A percentile compares a stretch with the other conserved stretches of the same genome.
Conservation (phyloP, 1,284 basidiomycete genomes). For the Ustilago xerochloae region DNA sequence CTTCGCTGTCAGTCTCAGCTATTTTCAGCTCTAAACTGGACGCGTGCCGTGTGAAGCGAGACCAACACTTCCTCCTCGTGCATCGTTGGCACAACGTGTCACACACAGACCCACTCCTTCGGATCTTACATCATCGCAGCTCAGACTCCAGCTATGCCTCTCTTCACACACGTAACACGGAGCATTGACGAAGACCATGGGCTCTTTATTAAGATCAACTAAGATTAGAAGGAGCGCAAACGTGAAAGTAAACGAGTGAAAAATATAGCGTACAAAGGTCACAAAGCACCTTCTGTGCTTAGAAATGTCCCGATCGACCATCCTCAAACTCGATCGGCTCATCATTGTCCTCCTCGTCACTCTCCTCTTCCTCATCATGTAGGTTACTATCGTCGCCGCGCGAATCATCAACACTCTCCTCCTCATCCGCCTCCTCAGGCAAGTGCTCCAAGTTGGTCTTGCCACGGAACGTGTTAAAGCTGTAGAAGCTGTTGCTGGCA, state of each 20-base stretch:
- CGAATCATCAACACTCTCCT: conserved; percentile 19
- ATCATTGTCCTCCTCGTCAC: conserved; percentile 24
- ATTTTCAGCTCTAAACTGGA: background rate
- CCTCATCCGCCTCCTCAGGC: conserved; percentile 41
- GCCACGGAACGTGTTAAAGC: conserved; percentile 42
- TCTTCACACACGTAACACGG: background rate
- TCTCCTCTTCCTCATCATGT: conserved; percentile 22
- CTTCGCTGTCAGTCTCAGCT: background rate
- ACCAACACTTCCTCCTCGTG: conserved; percentile 7
- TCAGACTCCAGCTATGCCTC: no score
- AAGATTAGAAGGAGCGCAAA: conserved; percentile 1
- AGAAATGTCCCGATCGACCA: conserved; percentile 13
- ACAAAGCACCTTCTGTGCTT: background rate
- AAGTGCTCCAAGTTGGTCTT: conserved; percentile 38
- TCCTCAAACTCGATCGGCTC: conserved; percentile 45
- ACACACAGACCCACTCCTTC: no score
- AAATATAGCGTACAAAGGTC: background rate
- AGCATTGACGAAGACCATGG: no score
- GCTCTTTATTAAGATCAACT: background rate
- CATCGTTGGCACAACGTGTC: no score
- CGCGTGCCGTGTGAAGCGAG: background rate
- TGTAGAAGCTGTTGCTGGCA: conserved; percentile 36
- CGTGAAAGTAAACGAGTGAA: background rate
- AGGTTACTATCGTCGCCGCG: conserved; percentile 2
- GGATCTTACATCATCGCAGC: background rate